Evolutionary conservation across 1,284 basidiomycete species (phyloP).

Genomic region (Sporisorium graminicola): DNA sequence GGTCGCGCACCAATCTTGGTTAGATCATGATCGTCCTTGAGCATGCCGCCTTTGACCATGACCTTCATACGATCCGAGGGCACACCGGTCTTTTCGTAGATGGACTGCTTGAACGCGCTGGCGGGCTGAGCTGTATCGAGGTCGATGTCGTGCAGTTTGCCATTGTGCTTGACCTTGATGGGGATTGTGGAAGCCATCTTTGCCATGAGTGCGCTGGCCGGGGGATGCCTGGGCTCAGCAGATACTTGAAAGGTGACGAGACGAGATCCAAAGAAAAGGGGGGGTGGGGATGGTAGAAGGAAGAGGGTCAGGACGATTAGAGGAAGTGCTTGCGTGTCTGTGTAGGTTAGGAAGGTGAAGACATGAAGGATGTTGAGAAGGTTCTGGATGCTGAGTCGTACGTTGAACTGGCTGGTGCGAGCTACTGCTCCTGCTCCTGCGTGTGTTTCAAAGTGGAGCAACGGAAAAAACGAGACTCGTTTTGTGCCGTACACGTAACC

Average conservation of each 20-base stretch:
- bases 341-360: neutral
- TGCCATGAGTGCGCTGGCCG: slow-evolving; percentile 46
- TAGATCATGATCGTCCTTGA: slow-evolving; percentile 86
- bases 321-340: too few species aligned
- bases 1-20: slow-evolving; percentile 83
- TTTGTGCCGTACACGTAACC: neutral
- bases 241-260: neutral
- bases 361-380: neutral
- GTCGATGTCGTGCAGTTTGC: slow-evolving; percentile 74
- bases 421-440: too few species aligned
- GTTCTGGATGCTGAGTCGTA: neutral
- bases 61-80: slow-evolving; percentile 93
- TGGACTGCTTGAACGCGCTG: slow-evolving; percentile 82
- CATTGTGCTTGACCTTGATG: slow-evolving; percentile 91
- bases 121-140: slow-evolving; percentile 80
- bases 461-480: neutral
- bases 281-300: too few species aligned
- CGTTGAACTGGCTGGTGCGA: neutral
- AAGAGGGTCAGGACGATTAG: neutral
- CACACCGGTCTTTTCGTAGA: slow-evolving; percentile 86
- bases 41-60: slow-evolving; percentile 92
- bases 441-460: slow-evolving; percentile 7
- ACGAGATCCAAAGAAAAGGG: neutral
- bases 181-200: slow-evolving; percentile 67
- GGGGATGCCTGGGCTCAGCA: neutral